Base-by-base conservation (phyloP, 306 rosid species). In the Vicia sativa region DNA sequence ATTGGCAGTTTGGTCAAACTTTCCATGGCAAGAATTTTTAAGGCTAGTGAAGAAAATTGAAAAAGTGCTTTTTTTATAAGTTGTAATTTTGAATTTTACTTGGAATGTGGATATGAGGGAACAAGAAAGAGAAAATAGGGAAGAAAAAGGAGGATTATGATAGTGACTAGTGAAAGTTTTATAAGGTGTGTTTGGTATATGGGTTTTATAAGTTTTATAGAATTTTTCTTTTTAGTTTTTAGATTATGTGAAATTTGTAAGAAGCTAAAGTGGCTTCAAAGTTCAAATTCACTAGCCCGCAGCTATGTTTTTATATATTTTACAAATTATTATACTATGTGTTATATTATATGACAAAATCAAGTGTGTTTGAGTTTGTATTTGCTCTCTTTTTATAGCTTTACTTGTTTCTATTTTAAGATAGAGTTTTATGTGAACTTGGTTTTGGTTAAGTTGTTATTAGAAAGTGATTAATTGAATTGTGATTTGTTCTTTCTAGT, bases 1-100 rank as follows among this genome's bases (percentile, higher is more conserved):
- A 77, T 13, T 91, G 97, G 97, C 91, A 88, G 44, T 91, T 87
- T 58, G 95, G 97, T 1, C 97, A 91, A 55, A 85, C 97, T 7
- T 91, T 85, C 85, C 56, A 80, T 0, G 97, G 95, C 28, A 87
- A 83, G 44, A 91, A 91, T 62, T 88, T 91, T 75, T 67, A 87
- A 34, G 82, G 83, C 71, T 86, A 66, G 25, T 5, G 19, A 21
- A 52, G 11, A 52, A 21, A 11, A 23, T 2, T 10, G 14, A 7
- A 18, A 19, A 67, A 19, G 15, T 16, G n/a, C 38, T 55, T 26
- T 26, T 55, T 29, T 6, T 53, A 11, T 0, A 11, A 11, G 19
- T 44, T 15, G 55, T 53, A 10, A 53, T 5, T 35, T 44, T 77
- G 68, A 45, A 65, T 56, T 55, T 46, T 43, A n/a, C 58, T 74